phyloP scores from a whole-genome alignment of 208 protist genomes.

The Leishmania martiniquensis region DNA sequence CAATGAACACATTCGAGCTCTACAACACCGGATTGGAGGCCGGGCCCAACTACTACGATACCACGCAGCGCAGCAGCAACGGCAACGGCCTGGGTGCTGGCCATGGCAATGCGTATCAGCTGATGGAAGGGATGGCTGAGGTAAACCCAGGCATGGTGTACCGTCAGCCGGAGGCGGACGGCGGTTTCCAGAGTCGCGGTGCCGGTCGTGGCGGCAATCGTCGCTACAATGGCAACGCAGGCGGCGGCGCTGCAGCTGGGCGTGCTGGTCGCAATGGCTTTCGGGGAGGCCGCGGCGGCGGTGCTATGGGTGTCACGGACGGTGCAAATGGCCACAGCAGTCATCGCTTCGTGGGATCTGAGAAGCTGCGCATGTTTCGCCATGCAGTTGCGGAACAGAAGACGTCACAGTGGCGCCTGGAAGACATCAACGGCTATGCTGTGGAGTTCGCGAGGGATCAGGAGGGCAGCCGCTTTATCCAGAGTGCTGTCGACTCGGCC shows the following conservation, averaged over 20 bases:
- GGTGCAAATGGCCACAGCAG: slow-evolving; percentile 27
- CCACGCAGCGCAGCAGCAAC: slow-evolving; percentile 23
- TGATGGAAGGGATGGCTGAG: slow-evolving; percentile 23
- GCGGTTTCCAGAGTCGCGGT: slow-evolving; percentile 22
- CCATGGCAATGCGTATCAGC: slow-evolving; percentile 30
- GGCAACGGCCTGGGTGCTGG: slow-evolving; percentile 9
- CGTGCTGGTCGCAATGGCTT: slow-evolving; percentile 21
- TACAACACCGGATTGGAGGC: slow-evolving; percentile 32
- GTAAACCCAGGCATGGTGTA: slow-evolving; percentile 27
- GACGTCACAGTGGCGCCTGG: slow-evolving; percentile 58
- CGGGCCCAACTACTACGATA: slow-evolving; percentile 32
- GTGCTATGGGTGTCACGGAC: slow-evolving; percentile 36
- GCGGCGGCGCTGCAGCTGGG: neutral
- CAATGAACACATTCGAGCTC: slow-evolving; percentile 66
- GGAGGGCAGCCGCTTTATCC: slow-evolving; percentile 98
- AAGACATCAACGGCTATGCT: slow-evolving; percentile 91
- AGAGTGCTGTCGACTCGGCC: slow-evolving; percentile 94
- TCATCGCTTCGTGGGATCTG: slow-evolving; percentile 54
- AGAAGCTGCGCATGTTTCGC: slow-evolving; percentile 73
- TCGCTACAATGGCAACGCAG: slow-evolving; percentile 15
- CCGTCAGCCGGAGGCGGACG: slow-evolving; percentile 16
- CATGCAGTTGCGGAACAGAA: slow-evolving; percentile 52
- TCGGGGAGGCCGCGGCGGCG: slow-evolving; percentile 27
- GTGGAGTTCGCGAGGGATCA: slow-evolving; percentile 97
- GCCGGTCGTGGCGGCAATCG: slow-evolving; percentile 21